phyloP scores from a whole-genome alignment of 371 early-diverging fungal species.

The Lichtheimia corymbifera region DNA sequence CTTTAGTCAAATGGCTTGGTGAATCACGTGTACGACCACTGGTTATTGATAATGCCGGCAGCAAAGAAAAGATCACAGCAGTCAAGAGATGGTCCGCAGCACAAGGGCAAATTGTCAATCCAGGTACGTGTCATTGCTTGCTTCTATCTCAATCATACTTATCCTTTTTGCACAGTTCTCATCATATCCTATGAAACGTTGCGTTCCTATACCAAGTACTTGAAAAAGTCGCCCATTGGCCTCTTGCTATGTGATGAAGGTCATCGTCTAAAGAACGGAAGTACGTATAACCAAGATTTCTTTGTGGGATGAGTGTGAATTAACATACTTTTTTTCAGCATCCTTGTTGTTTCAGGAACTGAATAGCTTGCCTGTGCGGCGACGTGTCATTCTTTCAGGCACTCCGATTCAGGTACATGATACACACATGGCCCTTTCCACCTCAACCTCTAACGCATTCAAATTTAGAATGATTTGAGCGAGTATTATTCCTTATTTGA shows the following conservation, averaged over 20 bases:
- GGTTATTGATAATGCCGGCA: constrained; percentile 84
- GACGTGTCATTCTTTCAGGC: constrained; percentile 93
- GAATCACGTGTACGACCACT: constrained; percentile 77
- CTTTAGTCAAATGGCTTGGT: constrained; percentile 89
- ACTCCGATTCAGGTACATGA: constrained; percentile 90
- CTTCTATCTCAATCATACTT: constrained; percentile 1
- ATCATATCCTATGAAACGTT: constrained; percentile 96
- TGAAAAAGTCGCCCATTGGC: constrained; percentile 85
- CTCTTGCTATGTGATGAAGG: constrained; percentile 97
- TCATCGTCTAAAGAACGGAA: constrained; percentile 93
- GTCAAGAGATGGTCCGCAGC: constrained; percentile 80
- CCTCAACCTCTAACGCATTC: background rate
- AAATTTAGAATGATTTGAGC: constrained; percentile 81
- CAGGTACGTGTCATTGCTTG: constrained; percentile 44
- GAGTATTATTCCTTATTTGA: constrained; percentile 95
- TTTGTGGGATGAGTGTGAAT: background rate
- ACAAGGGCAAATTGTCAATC: constrained; percentile 83
- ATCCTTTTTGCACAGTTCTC: constrained; percentile 57
- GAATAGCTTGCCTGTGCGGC: constrained; percentile 79
- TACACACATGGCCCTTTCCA: no score
- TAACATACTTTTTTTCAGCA: constrained; percentile 27
- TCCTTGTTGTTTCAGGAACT: constrained; percentile 88
- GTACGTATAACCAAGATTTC: constrained; percentile 17
- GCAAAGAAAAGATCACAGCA: constrained; percentile 82
- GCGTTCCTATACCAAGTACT: constrained; percentile 73